Percentiles rank a stretch among this genome's conserved stretches.
Conservation (phyloP, 495 filamentous ascomycete species). For the Schizothecium vesticola region DNA sequence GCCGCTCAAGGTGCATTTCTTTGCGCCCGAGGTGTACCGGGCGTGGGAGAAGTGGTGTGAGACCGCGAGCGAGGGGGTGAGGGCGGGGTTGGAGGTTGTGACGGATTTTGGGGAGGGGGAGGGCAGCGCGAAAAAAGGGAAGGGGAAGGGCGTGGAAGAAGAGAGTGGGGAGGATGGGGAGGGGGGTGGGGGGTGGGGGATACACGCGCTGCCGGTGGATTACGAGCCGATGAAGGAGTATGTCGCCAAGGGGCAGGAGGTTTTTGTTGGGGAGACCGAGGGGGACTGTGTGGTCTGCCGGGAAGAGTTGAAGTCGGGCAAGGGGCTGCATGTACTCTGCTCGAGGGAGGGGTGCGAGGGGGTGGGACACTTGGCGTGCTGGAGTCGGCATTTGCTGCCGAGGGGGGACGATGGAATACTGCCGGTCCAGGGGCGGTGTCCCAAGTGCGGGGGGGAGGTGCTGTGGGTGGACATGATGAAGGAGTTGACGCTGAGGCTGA, state of each 20-base stretch:
- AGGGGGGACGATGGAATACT: slow-evolving; percentile 46
- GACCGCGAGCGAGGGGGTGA: slow-evolving; percentile 39
- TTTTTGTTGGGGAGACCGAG: slow-evolving; percentile 56
- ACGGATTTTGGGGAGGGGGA: slow-evolving; percentile 44
- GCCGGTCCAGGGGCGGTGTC: slow-evolving; percentile 68
- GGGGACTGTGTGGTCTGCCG: slow-evolving; percentile 61
- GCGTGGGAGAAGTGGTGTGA: slow-evolving; percentile 61
- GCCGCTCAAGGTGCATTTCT: slow-evolving; percentile 83
- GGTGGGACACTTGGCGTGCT: slow-evolving; percentile 69
- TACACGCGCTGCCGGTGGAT: slow-evolving; percentile 58
- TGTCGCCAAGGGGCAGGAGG: slow-evolving; percentile 62
- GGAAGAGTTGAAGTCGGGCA: slow-evolving; percentile 38
- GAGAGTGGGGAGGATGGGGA: slow-evolving; percentile 6
- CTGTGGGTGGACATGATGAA: slow-evolving; percentile 76
- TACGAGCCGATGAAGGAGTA: slow-evolving; percentile 62
- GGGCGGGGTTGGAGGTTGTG: slow-evolving; percentile 47
- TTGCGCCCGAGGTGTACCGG: slow-evolving; percentile 59
- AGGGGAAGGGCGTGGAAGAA: not conserved
- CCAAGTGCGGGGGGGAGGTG: slow-evolving; percentile 56
- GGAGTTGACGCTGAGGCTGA: slow-evolving; percentile 66
- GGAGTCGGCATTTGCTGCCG: slow-evolving; percentile 59
- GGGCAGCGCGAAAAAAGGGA: not conserved
- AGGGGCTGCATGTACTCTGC: slow-evolving; percentile 63
- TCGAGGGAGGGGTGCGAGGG: slow-evolving; percentile 58
- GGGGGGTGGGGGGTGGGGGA: slow-evolving; percentile 29